Conservation (phyloP, 148 eudicot species). For the Talinum fruticosum region DNA sequence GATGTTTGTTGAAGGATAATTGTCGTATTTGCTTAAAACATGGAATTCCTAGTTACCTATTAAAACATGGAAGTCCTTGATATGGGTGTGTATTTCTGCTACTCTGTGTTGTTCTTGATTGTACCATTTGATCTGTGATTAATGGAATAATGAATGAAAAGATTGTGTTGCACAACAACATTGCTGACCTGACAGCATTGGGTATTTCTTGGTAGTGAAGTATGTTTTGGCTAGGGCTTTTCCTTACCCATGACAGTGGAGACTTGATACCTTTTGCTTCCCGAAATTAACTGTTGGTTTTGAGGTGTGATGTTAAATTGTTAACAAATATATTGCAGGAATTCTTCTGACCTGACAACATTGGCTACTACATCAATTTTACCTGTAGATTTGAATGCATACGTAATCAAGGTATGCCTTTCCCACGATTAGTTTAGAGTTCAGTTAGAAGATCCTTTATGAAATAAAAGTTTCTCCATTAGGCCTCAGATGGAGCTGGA, state of each 20-base stretch:
- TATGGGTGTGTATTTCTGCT: background rate
- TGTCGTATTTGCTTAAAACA: background rate
- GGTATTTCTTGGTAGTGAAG: background rate
- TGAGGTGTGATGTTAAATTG: background rate
- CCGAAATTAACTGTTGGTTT: background rate
- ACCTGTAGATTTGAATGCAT: slow-evolving; percentile 91
- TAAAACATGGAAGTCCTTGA: background rate
- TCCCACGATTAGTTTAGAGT: background rate
- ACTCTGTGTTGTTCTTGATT: background rate
- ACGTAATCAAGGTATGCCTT: slow-evolving; percentile 63
- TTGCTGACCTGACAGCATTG: background rate
- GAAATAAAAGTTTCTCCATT: background rate
- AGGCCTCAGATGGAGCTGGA: slow-evolving; percentile 83
- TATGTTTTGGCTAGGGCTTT: background rate
- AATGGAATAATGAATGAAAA: too few relatives aligned
- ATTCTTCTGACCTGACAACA: slow-evolving; percentile 77
- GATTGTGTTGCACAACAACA: too few relatives aligned
- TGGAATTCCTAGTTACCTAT: background rate
- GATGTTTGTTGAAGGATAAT: background rate
- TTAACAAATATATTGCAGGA: slow-evolving; percentile 40
- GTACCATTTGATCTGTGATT: background rate
- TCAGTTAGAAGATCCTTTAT: background rate
- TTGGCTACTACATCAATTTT: slow-evolving; percentile 62
- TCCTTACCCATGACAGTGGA: background rate
- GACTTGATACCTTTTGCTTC: slow-evolving; percentile 4